These are phyloP conservation scores for Aquilaria sinensis DNA, from an alignment of 345 rosid genomes.

Conservation along the genomic window DNA sequence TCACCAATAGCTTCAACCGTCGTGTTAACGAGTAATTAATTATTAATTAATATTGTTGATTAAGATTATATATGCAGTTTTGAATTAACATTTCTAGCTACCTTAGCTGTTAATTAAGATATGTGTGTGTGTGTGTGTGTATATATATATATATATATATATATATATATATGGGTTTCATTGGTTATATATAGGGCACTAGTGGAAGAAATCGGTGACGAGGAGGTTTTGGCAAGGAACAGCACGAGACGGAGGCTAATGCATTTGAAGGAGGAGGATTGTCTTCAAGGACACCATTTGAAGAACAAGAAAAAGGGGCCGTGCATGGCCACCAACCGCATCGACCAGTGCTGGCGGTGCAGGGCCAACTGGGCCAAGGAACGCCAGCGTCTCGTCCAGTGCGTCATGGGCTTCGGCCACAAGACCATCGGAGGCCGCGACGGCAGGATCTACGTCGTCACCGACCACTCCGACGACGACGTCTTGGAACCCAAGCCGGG, in stretches of 20 bases:
- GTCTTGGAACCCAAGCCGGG: slow-evolving; percentile 56
- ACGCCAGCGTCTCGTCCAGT: slow-evolving; percentile 47
- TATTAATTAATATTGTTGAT: no score
- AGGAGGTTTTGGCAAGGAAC: slow-evolving; percentile 9
- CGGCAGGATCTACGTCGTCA: slow-evolving; percentile 53
- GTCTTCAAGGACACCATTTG: slow-evolving; percentile 4
- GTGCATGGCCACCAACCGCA: slow-evolving; percentile 51
- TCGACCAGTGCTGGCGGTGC: slow-evolving; percentile 68
- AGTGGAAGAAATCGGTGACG: not conserved
- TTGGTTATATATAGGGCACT: not conserved
- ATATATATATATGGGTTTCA: not conserved
- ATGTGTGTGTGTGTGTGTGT: no score
- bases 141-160: no score
- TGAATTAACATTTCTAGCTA: no score
- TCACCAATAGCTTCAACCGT: slow-evolving; percentile 18
- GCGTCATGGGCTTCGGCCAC: slow-evolving; percentile 68
- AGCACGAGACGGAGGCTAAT: slow-evolving; percentile 23
- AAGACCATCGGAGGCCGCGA: slow-evolving; percentile 53
- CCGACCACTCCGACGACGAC: slow-evolving; percentile 43
- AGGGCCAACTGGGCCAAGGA: slow-evolving; percentile 35
- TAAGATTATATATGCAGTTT: no score
- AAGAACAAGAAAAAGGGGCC: slow-evolving; percentile 7
- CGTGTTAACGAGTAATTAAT: slow-evolving; percentile 16
- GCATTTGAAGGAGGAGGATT: not conserved
- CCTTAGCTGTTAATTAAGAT: no score